phyloP scores from a whole-genome alignment of 2,329 filamentous ascomycete genomes.

The Alternaria consortialis region DNA sequence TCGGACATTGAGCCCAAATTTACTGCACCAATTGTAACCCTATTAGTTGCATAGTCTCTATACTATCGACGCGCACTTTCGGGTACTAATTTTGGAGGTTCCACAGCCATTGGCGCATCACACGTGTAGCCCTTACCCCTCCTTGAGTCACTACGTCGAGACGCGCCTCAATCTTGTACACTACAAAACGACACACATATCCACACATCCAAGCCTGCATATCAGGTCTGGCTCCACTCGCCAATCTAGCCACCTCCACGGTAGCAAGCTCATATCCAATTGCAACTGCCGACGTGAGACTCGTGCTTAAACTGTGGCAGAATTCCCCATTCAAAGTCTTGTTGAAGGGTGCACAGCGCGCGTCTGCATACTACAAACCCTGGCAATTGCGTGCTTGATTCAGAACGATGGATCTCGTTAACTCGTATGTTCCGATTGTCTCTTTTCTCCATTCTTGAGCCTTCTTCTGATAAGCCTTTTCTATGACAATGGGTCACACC shows the following conservation, averaged over 20 bases:
- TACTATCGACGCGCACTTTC: not conserved
- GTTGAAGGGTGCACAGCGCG: slow-evolving; percentile 12
- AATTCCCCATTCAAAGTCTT: slow-evolving; percentile 24
- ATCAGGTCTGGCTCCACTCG: slow-evolving; percentile 22
- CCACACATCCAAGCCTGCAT: slow-evolving; percentile 28
- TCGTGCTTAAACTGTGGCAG: slow-evolving; percentile 25
- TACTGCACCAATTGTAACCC: slow-evolving; percentile 2
- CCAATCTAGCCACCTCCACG: slow-evolving; percentile 25
- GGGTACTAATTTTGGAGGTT: not conserved
- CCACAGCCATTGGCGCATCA: slow-evolving; percentile 31
- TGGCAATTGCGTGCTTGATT: slow-evolving; percentile 35
- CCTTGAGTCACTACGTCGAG: slow-evolving; percentile 34
- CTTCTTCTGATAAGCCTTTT: slow-evolving; percentile 4
- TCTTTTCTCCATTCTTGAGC: slow-evolving; percentile 15
- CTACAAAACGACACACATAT: slow-evolving; percentile 44
- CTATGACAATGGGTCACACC: slow-evolving; percentile 33
- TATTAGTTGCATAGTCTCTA: slow-evolving; percentile 1
- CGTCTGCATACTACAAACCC: slow-evolving; percentile 29
- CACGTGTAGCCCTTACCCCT: slow-evolving; percentile 39
- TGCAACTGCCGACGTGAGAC: slow-evolving; percentile 36
- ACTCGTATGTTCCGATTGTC: slow-evolving; percentile 46
- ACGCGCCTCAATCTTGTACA: slow-evolving; percentile 33
- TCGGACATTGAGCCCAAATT: not conserved
- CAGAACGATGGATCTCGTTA: slow-evolving; percentile 53
- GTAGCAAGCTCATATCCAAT: slow-evolving; percentile 31